Evolutionary conservation across 768 basidiomycete genomes (phyloP).

Genomic region (Phaeotremella skinneri): DNA sequence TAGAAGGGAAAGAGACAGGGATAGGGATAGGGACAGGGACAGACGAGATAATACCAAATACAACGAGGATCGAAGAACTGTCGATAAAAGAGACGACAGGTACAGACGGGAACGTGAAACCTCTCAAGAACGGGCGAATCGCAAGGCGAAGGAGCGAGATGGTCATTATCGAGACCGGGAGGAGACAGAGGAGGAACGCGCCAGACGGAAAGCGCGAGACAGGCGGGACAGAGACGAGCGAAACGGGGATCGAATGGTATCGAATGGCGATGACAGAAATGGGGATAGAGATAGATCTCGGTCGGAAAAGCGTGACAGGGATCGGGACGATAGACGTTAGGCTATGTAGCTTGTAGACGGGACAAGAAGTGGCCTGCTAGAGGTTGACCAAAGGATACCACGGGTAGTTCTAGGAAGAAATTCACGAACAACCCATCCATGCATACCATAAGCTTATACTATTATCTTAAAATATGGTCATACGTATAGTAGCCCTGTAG

Average conservation of each 20-base stretch:
- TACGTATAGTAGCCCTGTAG: not conserved
- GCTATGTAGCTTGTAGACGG: constrained; percentile 19
- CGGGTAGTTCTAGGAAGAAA: not conserved
- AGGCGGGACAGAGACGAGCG: constrained; percentile 2
- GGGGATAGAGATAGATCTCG: constrained; percentile 15
- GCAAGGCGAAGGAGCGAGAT: constrained; percentile 36
- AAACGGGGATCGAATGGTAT: constrained; percentile 6
- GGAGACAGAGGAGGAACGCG: not conserved
- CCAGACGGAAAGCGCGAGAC: constrained; percentile 2
- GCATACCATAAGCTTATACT: constrained; percentile 1
- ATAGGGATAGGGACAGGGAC: constrained; percentile 24
- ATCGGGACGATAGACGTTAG: constrained; percentile 15
- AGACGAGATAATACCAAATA: constrained; percentile 13
- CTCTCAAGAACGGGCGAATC: constrained; percentile 27
- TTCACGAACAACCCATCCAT: constrained; percentile 6
- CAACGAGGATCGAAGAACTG: constrained; percentile 13
- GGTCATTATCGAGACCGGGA: constrained; percentile 19
- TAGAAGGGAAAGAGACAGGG: constrained; percentile 23
- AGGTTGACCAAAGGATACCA: too few relatives aligned
- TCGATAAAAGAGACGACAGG: constrained; percentile 14
- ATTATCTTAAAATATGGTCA: not conserved
- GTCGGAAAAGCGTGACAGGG: constrained; percentile 9
- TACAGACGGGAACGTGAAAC: constrained; percentile 25
- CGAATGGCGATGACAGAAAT: not conserved
- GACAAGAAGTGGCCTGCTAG: not conserved